Base-by-base conservation (phyloP, 768 basidiomycete species). In the Rickenella mellea region DNA sequence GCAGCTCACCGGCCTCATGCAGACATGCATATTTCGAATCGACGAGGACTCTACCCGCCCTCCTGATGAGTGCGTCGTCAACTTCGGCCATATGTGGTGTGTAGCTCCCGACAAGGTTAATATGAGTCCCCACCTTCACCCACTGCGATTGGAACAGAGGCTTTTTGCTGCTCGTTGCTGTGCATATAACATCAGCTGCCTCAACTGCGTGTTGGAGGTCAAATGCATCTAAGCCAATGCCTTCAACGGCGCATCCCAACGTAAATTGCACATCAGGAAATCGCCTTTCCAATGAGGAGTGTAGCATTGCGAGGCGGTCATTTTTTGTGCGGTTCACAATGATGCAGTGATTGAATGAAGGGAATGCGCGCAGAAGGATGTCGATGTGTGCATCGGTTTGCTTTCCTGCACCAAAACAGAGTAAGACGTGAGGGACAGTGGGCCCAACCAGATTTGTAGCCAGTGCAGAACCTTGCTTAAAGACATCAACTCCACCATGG, bases 1-100 rank as follows among this genome's bases (percentile, higher is more conserved):
- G 83, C 28, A 93, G 65, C 51, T 94, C 91, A 0, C 91, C 90
- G 0, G 89, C 86, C 56, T 93, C 91, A 0, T 62, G 55, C n/a
- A 66, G 47, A 52, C 86, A 90, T 2, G 83, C 87, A 2, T 69
- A 64, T 33, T 67, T 59, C 1, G 84, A 88, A 57, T 94, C 90
- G 0, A 92, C 88, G 0, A 88, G 62, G 14, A 91, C 60, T 17
- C 63, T 54, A 38, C 58, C 64, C 0, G 80, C 78, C 2, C 84
- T 65, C 21, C 58, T 52, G 9, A 92, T 58, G 11, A 91, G 66
- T 0, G 60, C 63, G 0, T 51, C 56, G 21, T 84, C 78, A 6
- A 90, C 73, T 55, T 94, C 90, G 31, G 68, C 71, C 91, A 93
- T 94, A 2, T 62, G 54, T 1, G 83, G 83, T 14, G 70, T 91